Conservation (phyloP, 129 eudicot genomes). For the Saussurea involucrata region DNA sequence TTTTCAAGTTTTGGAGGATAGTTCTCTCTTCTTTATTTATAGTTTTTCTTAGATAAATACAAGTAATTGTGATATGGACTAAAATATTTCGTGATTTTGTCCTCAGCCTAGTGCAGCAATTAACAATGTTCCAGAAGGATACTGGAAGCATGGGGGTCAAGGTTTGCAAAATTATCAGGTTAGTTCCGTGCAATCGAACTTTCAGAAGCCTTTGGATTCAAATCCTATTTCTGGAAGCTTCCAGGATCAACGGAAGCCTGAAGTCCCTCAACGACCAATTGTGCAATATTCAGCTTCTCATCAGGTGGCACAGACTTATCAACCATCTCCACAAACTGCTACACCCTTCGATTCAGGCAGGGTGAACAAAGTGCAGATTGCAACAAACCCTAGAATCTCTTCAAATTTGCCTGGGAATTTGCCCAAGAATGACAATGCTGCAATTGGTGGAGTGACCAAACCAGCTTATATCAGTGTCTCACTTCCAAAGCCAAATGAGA, state of each 20-base stretch:
- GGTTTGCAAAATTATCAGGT: slow-evolving; percentile 47
- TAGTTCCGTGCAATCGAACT: slow-evolving; percentile 35
- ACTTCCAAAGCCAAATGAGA: slow-evolving; percentile 46
- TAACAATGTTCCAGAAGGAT: slow-evolving; percentile 60
- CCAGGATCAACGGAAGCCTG: slow-evolving; percentile 53
- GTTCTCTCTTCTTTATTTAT: not conserved
- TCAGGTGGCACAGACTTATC: slow-evolving; percentile 55
- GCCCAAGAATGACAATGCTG: slow-evolving; percentile 44
- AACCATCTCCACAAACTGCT: slow-evolving; percentile 48
- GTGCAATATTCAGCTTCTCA: slow-evolving; percentile 46
- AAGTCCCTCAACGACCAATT: slow-evolving; percentile 42
- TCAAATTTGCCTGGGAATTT: slow-evolving; percentile 46
- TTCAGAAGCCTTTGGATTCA: slow-evolving; percentile 51
- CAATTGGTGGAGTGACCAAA: slow-evolving; percentile 38
- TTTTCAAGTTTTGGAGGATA: not conserved
- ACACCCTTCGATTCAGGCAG: slow-evolving; percentile 49
- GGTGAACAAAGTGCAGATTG: slow-evolving; percentile 74
- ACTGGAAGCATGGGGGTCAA: slow-evolving; percentile 77
- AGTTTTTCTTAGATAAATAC: not conserved
- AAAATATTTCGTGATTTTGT: slow-evolving; percentile 18
- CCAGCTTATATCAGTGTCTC: slow-evolving; percentile 87
- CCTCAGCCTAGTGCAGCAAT: slow-evolving; percentile 61
- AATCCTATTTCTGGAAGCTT: slow-evolving; percentile 39
- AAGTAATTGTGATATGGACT: slow-evolving; percentile 2
- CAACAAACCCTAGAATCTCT: slow-evolving; percentile 92